phyloP scores from a whole-genome alignment of 2,329 filamentous ascomycete genomes.

The Pseudohalonectria lignicola region DNA sequence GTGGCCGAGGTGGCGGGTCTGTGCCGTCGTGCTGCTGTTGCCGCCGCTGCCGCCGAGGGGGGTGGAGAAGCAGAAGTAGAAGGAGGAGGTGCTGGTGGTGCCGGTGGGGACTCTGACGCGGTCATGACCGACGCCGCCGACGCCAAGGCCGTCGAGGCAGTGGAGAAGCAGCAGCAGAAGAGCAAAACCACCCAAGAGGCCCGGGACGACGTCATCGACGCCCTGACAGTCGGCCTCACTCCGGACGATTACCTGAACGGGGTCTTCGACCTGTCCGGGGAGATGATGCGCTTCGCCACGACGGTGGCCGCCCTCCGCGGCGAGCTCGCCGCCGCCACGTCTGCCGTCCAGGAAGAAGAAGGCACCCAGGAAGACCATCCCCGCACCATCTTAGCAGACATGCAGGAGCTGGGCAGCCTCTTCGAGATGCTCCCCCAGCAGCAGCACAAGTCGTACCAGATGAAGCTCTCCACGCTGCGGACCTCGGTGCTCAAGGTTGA shows the following conservation, averaged over 20 bases:
- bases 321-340: constrained; percentile 26
- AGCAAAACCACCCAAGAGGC: constrained; percentile 11
- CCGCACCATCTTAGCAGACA: constrained; percentile 64
- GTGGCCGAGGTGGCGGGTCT: constrained; percentile 29
- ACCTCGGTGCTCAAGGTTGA: constrained; percentile 91
- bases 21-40: no score
- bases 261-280: constrained; percentile 86
- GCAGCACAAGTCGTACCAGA: constrained; percentile 46
- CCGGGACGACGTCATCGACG: constrained; percentile 17
- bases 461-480: constrained; percentile 80
- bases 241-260: constrained; percentile 83
- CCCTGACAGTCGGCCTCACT: constrained; percentile 48
- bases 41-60: constrained; percentile 18
- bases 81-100: no score
- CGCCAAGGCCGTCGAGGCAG: constrained; percentile 8
- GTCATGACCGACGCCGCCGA: neutral
- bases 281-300: constrained; percentile 94
- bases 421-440: constrained; percentile 63
- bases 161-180: constrained; percentile 7
- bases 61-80: constrained; percentile 17
- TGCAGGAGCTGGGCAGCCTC: constrained; percentile 64
- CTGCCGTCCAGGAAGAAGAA: neutral
- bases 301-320: constrained; percentile 72
- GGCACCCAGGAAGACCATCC: constrained; percentile 16
- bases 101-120: neutral